Evolutionary conservation across 2,329 filamentous ascomycete species (phyloP).

Genomic region (Aspergillus melleus): DNA sequence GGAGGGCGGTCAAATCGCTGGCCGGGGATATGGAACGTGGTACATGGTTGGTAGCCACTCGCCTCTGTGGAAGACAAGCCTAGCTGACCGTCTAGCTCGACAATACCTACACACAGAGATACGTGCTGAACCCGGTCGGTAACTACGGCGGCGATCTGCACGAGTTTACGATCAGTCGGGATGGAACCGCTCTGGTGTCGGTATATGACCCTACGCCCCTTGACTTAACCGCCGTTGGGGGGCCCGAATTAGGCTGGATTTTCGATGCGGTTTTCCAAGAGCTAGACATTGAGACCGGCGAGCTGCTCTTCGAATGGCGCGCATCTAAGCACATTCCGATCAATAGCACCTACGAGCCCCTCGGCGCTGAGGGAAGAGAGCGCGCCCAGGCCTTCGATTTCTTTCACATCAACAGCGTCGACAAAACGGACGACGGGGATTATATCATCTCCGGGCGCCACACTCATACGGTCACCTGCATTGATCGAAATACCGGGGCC

Average conservation of each 20-base stretch:
- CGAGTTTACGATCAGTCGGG: conserved; percentile 33
- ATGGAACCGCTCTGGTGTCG: conserved; percentile 32
- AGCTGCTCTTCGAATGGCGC: conserved; percentile 39
- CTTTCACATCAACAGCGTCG: conserved; percentile 59
- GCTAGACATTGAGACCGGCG: conserved; percentile 37
- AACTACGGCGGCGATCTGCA: conserved; percentile 32
- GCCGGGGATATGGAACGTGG: conserved; percentile 24
- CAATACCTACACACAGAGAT: conserved; percentile 23
- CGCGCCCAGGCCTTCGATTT: conserved; percentile 50
- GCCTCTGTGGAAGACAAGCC: background rate
- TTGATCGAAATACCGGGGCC: conserved; percentile 49
- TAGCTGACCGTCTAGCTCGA: conserved; percentile 21
- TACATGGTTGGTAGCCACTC: conserved; percentile 22
- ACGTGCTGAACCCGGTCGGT: conserved; percentile 21
- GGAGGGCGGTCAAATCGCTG: conserved; percentile 22
- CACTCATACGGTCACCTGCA: conserved; percentile 48
- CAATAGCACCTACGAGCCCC: conserved; percentile 20
- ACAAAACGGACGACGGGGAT: conserved; percentile 52
- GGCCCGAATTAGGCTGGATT: conserved; percentile 32
- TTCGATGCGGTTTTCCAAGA: conserved; percentile 33
- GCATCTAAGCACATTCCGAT: conserved; percentile 33
- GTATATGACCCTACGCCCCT: conserved; percentile 29
- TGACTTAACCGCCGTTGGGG: conserved; percentile 29
- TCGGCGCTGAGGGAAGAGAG: conserved; percentile 9
- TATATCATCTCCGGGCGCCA: conserved; percentile 57